phyloP scores from a whole-genome alignment of 129 eudicot genomes.

The Centaurea solstitialis region DNA sequence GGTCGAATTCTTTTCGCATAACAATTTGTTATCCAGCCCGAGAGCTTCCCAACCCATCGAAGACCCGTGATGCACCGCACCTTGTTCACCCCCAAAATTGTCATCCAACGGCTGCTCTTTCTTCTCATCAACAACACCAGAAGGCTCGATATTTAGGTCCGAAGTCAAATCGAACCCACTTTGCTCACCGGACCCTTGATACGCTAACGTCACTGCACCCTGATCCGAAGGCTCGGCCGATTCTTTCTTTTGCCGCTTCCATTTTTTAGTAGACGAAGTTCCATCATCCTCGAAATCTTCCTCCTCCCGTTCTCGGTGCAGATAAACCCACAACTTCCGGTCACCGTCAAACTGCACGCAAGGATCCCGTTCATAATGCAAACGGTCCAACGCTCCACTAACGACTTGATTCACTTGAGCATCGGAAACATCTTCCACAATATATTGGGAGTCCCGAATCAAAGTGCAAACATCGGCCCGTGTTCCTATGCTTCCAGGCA shows the following conservation, averaged over 20 bases:
- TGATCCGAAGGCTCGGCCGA: constrained; percentile 59
- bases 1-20: constrained; percentile 50
- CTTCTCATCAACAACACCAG: constrained; percentile 42
- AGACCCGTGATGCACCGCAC: constrained; percentile 19
- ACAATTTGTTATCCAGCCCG: constrained; percentile 38
- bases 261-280: constrained; percentile 95
- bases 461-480: constrained; percentile 97
- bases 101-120: constrained; percentile 27
- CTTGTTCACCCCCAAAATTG: constrained; percentile 22
- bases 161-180: constrained; percentile 62
- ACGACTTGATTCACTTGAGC: constrained; percentile 92
- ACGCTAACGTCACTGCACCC: constrained; percentile 57
- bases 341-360: constrained; percentile 93
- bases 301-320: constrained; percentile 93
- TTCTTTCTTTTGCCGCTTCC: constrained; percentile 96
- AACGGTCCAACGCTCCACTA: constrained; percentile 96
- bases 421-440: constrained; percentile 90
- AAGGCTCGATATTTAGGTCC: constrained; percentile 54
- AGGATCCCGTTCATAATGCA: constrained; percentile 97
- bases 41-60: constrained; percentile 44
- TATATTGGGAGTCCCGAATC: constrained; percentile 89
- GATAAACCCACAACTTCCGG: constrained; percentile 90
- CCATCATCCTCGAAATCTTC: constrained; percentile 99
- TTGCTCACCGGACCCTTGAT: constrained; percentile 47
- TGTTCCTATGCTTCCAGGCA: constrained; percentile 95